These are phyloP conservation scores for Asterochloris sp. DNA, from an alignment of 139 green algal species.

Conservation along the genomic window DNA sequence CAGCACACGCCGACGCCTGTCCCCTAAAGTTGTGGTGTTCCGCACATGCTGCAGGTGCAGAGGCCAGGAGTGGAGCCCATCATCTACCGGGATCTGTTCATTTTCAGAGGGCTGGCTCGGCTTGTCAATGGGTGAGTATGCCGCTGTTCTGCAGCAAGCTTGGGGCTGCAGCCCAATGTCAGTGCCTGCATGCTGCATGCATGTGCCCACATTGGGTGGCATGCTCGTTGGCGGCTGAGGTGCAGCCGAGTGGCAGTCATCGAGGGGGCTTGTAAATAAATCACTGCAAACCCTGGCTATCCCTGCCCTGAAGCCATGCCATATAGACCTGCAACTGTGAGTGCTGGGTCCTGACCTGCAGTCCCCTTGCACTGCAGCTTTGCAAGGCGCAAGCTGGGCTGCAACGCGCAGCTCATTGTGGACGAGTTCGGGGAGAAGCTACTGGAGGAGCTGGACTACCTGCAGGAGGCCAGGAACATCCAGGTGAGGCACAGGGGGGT, in stretches of 20 bases:
- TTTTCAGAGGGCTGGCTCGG: slow-evolving; percentile 83
- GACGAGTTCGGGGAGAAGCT: slow-evolving; percentile 99
- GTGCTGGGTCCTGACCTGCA: not conserved
- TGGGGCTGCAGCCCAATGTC: not conserved
- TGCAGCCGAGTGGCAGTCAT: not conserved
- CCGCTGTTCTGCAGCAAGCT: not conserved
- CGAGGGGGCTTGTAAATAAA: too few relatives aligned
- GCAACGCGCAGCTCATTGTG: slow-evolving; percentile 96
- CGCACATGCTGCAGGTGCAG: slow-evolving; percentile 46
- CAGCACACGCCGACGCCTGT: not conserved
- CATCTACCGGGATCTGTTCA: slow-evolving; percentile 92
- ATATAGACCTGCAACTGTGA: too few relatives aligned
- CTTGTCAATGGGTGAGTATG: slow-evolving; percentile 60
- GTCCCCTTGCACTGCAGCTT: slow-evolving; percentile 22
- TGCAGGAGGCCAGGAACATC: slow-evolving; percentile 94
- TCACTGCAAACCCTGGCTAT: too few relatives aligned
- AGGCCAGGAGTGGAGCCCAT: slow-evolving; percentile 83
- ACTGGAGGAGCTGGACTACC: slow-evolving; percentile 98
- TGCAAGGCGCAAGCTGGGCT: slow-evolving; percentile 76
- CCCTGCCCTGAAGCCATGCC: too few relatives aligned
- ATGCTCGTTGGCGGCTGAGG: slow-evolving; percentile 11
- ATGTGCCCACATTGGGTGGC: not conserved
- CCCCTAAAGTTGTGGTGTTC: not conserved
- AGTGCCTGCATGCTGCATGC: not conserved
- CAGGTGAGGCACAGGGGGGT: slow-evolving; percentile 29